Evolutionary conservation across 148 eudicot genomes (phyloP), one percentile per base, ranked within the genome.

Genomic region (Linanthus parryae): DNA sequence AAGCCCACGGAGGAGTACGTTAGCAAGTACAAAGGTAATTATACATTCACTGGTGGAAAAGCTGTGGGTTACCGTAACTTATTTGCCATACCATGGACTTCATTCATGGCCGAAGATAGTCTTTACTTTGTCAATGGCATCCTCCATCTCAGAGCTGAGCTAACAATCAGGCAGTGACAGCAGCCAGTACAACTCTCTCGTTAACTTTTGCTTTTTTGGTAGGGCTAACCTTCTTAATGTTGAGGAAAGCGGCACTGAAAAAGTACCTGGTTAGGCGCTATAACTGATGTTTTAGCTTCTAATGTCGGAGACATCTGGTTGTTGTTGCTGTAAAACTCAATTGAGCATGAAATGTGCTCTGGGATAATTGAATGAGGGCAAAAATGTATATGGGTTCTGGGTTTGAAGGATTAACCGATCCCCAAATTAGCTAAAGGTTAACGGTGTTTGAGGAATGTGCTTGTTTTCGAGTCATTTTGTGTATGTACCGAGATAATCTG

Each of bases 31-130:
- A 88, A 82, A 52, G 96, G 96, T 7, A 84, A 79, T 50, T 88
- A 88, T 62, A 84, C 90, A 26, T 88, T 88, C 52, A 84, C 85
- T 1, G 96, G 96, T 20, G 96, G 96, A 0, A 88, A 88, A 52
- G 96, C 96, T 0, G 96, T 88, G 25, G 96, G 96, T 0, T 88
- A 88, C 48, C 64, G 96, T 17, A 88, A 88, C 67, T 73, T 88
- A 23, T 88, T 88, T 44, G 85, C 84, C 22, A 75, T 88, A 33
- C 82, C 86, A 0, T 88, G 96, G 96, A 71, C 81, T 2, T 78
- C 89, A 7, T 88, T 88, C 52, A 73, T 81, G 87, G 94, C 96
- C 1, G 96, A 88, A 1, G 94, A 88, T 19, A 84, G 96, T 61
- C 84, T 73, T n/a, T 88, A 67, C 60, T 88, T 88, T 75, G 79